These are phyloP conservation scores for Elsinoe australis DNA, from an alignment of 2,329 filamentous ascomycete species.

Conservation along the genomic window DNA sequence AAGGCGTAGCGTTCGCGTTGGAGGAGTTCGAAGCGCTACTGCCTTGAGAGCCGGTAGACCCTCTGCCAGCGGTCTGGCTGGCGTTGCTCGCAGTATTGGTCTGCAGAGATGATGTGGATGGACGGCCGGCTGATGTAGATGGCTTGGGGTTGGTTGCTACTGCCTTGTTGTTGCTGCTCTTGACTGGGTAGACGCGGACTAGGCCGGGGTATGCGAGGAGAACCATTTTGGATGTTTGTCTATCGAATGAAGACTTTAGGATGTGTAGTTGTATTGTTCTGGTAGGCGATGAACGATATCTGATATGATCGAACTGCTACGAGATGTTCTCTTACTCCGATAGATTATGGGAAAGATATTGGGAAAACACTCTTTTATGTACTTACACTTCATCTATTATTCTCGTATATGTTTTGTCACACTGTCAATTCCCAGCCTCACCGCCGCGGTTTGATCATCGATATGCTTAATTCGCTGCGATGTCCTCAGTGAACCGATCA, in stretches of 20 bases:
- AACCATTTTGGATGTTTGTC: not conserved
- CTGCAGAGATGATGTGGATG: not conserved
- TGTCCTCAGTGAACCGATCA: not conserved
- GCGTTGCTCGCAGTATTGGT: not conserved
- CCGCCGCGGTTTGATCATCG: not conserved
- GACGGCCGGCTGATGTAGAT: not conserved
- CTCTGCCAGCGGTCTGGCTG: not conserved
- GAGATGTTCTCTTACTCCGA: not conserved
- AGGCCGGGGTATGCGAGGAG: conserved; percentile 6
- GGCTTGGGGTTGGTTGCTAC: not conserved
- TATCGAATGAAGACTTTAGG: not conserved
- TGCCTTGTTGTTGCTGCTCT: not conserved
- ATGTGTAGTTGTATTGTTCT: not conserved
- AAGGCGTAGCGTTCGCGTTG: no score
- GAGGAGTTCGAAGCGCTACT: not conserved
- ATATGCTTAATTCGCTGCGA: not conserved
- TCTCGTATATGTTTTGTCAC: no score
- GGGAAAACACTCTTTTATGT: no score
- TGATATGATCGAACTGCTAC: not conserved
- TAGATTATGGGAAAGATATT: no score
- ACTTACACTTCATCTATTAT: no score
- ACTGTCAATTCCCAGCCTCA: not conserved
- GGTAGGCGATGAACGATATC: not conserved
- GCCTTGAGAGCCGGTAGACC: not conserved
- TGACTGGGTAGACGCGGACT: conserved; percentile 4